Conservation (phyloP, 192 early-diverging fungal species). For the Backusella parvicylindrica region DNA sequence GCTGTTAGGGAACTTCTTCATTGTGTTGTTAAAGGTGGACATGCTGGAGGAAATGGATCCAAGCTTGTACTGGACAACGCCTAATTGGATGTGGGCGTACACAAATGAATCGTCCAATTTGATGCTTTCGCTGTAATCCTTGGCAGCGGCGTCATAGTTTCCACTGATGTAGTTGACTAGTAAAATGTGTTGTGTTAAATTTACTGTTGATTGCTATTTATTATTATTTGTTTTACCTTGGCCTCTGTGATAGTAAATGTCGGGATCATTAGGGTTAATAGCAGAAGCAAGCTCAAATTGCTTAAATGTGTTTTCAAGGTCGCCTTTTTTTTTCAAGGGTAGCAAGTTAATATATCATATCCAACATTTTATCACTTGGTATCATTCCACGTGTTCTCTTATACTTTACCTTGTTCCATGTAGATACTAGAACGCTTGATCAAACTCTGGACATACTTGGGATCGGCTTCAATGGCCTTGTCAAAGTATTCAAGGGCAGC, state of each 20-base stretch:
- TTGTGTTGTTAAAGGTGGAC: conserved; percentile 75
- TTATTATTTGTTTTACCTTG: conserved; percentile 22
- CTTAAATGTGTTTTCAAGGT: conserved; percentile 47
- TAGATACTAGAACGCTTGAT: conserved; percentile 89
- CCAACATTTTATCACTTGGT: no score
- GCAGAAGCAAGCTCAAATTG: conserved; percentile 70
- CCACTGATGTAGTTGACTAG: conserved; percentile 78
- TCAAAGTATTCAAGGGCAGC: conserved; percentile 72
- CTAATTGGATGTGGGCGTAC: conserved; percentile 92
- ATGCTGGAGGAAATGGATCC: conserved; percentile 69
- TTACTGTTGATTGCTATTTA: neutral
- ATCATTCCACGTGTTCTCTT: no score
- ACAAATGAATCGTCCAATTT: conserved; percentile 77
- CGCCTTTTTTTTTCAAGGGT: neutral
- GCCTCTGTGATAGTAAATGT: conserved; percentile 84
- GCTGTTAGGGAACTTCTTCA: conserved; percentile 71
- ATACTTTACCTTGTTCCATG: conserved; percentile 66
- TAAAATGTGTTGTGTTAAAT: neutral
- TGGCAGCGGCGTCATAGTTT: conserved; percentile 71
- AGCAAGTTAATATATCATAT: no score
- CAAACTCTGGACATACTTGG: conserved; percentile 76
- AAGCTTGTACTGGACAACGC: conserved; percentile 85
- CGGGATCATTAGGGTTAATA: conserved; percentile 69
- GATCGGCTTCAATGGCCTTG: conserved; percentile 72
- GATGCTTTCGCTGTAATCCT: conserved; percentile 80